phyloP scores from a whole-genome alignment of 257 asterid species.

The Rubia yunnanensis region DNA sequence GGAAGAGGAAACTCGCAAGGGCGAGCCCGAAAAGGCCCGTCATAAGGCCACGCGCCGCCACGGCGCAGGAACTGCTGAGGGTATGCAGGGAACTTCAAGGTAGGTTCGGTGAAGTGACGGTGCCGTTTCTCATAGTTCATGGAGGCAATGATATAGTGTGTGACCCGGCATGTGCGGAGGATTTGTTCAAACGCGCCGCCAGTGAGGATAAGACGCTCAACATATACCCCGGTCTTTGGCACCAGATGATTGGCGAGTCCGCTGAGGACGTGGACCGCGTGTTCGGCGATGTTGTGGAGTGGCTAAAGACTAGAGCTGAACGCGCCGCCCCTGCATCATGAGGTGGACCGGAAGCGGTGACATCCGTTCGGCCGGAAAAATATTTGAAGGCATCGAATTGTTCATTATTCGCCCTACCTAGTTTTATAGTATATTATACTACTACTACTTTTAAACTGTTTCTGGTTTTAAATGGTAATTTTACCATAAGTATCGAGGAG shows the following conservation, averaged over 20 bases:
- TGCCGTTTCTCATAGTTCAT: constrained; percentile 72
- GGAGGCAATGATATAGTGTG: constrained; percentile 52
- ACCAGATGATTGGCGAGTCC: constrained; percentile 82
- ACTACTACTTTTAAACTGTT: too few relatives aligned
- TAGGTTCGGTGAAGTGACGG: constrained; percentile 50
- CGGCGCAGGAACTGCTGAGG: constrained; percentile 74
- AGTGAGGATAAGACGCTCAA: constrained; percentile 66
- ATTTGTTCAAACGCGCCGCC: constrained; percentile 36
- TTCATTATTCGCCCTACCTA: too few relatives aligned
- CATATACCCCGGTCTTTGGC: constrained; percentile 79
- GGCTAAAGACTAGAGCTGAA: constrained; percentile 43
- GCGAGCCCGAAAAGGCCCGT: constrained; percentile 75
- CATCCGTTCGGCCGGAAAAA: neutral
- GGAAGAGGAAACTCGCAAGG: constrained; percentile 78
- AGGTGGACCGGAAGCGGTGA: neutral
- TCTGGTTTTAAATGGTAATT: too few relatives aligned
- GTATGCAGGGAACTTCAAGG: constrained; percentile 66
- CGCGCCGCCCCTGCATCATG: constrained; percentile 3
- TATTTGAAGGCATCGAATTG: neutral
- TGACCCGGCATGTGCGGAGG: constrained; percentile 47
- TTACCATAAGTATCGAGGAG: too few relatives aligned
- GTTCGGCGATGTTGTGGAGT: constrained; percentile 62
- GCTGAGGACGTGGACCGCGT: constrained; percentile 75
- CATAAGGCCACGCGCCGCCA: constrained; percentile 83
- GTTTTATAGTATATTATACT: too few relatives aligned